Evolutionary conservation across 345 rosid genomes (phyloP).

Genomic region (Pistacia integerrima): DNA sequence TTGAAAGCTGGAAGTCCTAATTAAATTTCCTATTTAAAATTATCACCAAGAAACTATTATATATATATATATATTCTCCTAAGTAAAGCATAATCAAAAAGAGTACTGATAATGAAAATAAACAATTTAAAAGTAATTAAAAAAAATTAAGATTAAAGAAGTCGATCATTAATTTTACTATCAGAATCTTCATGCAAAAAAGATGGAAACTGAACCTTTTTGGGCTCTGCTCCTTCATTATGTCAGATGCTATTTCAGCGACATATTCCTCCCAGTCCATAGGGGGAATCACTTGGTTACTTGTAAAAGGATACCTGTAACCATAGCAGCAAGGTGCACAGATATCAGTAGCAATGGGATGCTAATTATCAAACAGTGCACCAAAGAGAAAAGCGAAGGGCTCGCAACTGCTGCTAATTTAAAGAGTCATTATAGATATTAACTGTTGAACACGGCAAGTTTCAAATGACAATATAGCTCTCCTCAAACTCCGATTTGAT

Average conservation of each 20-base stretch:
- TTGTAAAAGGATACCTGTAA: conserved; percentile 71
- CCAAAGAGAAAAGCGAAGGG: background rate
- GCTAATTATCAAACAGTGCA: conserved; percentile 5
- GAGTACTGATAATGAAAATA: background rate
- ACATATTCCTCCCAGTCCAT: conserved; percentile 99
- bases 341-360: conserved; percentile 7
- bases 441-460: conserved; percentile 92
- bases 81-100: background rate
- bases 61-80: background rate
- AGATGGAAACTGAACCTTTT: conserved; percentile 49
- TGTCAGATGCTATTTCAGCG: conserved; percentile 79
- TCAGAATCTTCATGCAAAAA: background rate
- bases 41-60: background rate
- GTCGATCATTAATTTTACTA: background rate
- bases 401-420: background rate
- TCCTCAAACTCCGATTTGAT: conserved; percentile 81
- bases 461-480: conserved; percentile 85
- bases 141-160: background rate
- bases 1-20: background rate
- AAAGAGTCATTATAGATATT: conserved; percentile 26
- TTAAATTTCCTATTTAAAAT: background rate
- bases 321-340: conserved; percentile 13
- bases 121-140: background rate
- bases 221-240: conserved; percentile 97
- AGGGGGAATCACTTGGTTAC: conserved; percentile 75